A percentile compares a stretch with the other conserved stretches of the same genome.
Conservation (phyloP, 768 basidiomycete species). For the Boletus reticulatus region DNA sequence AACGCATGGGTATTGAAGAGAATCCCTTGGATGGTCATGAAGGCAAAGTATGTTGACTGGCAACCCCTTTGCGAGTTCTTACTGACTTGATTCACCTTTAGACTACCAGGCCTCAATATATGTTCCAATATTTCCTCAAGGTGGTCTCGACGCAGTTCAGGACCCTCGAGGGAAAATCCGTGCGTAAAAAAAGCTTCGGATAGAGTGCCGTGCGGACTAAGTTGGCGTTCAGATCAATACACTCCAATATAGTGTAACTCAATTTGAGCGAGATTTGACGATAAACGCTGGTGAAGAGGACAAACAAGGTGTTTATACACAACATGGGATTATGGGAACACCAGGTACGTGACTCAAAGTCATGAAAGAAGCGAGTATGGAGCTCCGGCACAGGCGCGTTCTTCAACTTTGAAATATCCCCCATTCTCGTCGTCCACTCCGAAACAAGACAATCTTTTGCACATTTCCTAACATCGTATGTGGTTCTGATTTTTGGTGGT, state of each 20-base stretch:
- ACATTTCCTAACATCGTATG: constrained; percentile 96
- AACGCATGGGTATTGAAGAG: constrained; percentile 65
- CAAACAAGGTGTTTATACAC: constrained; percentile 63
- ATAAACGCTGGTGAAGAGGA: constrained; percentile 60
- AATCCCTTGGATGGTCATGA: constrained; percentile 76
- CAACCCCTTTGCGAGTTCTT: background rate
- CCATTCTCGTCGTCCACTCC: constrained; percentile 88
- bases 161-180: constrained; percentile 70
- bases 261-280: constrained; percentile 89
- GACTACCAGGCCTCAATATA: constrained; percentile 81
- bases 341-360: constrained; percentile 44
- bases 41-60: constrained; percentile 47
- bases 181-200: constrained; percentile 32
- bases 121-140: constrained; percentile 99
- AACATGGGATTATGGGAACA: constrained; percentile 71
- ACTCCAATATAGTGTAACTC: constrained; percentile 94
- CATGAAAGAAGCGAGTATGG: background rate
- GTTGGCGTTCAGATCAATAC: constrained; percentile 59
- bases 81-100: constrained; percentile 23
- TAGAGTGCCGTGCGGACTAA: constrained; percentile 5
- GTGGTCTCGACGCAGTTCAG: constrained; percentile 95
- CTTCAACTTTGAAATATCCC: constrained; percentile 97
- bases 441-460: constrained; percentile 95
- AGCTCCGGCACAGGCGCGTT: constrained; percentile 56
- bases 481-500: constrained; percentile 11